These are phyloP conservation scores for Cercospora canescens DNA, from an alignment of 2,329 filamentous ascomycete genomes.

Conservation along the genomic window DNA sequence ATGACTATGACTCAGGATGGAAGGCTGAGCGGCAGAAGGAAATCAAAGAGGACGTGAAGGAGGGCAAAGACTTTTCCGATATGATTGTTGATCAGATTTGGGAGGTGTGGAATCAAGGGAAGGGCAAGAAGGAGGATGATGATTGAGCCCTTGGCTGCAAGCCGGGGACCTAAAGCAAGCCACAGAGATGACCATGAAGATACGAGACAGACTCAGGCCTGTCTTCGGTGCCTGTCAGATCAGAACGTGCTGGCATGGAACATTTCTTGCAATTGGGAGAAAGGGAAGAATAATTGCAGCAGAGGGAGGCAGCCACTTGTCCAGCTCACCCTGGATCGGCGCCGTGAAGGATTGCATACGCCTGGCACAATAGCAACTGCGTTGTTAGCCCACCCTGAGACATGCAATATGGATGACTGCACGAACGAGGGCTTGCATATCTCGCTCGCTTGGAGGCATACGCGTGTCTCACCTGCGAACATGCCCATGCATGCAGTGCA, in stretches of 20 bases:
- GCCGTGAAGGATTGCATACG: neutral
- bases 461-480: constrained; percentile 10
- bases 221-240: neutral
- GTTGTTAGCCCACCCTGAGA: neutral
- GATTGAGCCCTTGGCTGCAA: constrained; percentile 5
- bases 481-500: constrained; percentile 4
- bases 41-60: constrained; percentile 44
- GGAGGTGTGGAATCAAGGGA: constrained; percentile 39
- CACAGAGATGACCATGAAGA: neutral
- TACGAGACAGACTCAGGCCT: neutral
- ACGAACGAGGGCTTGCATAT: constrained; percentile 6
- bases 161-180: too few species aligned
- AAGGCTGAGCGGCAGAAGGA: constrained; percentile 44
- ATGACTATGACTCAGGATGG: constrained; percentile 45
- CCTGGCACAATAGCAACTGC: neutral
- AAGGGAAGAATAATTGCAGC: neutral
- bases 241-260: neutral
- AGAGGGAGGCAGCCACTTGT: neutral
- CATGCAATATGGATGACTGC: constrained; percentile 10
- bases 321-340: neutral
- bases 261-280: neutral
- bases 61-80: constrained; percentile 39
- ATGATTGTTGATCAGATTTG: constrained; percentile 43
- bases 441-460: constrained; percentile 1
- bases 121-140: constrained; percentile 35